Base-by-base conservation (phyloP, 2,329 filamentous ascomycete species). In the Talaromyces rugulosus region DNA sequence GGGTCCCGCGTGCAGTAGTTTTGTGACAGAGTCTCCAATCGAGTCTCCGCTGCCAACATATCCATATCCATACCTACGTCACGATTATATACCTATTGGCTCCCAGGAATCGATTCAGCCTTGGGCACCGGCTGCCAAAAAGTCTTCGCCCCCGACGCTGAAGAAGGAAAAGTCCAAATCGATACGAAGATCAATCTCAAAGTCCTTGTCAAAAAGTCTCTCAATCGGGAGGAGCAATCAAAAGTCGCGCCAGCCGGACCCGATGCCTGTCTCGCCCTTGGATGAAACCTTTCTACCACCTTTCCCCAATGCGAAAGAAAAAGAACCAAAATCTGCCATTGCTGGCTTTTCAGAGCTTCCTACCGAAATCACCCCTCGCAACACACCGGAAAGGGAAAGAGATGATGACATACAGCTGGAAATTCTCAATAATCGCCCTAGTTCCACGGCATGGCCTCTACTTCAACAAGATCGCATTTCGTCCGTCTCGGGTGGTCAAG, bases 321-420 rank as follows among this genome's bases (percentile, higher is more conserved):
- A 72, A 18, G 64, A 74, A 14, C 66, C 69, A 16, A 65, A 72
- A 11, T 76, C 74, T 1, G 73, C 74, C 5, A 68, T 76, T 2
- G 72, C 75, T 56, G 74, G 74, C 0, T 65, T 69, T 12, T 64
- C 75, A 14, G 72, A 73, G 59, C 66, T 74, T 47, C 74, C 69
- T 47, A 66, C 75, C 23, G 75, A 77, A 56, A 72, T 67, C n/a
- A 76, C 74, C 2, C 72, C 76, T 2, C 68, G 71, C 23, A 71
- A 72, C 18, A 76, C 73, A 2, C 74, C 74, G 18, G 75, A 76
- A 50, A 68, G 67, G 27, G 70, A 71, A 31, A 64, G 69, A 5
- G 67, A 69, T 12, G 64, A 64, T 28, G 58, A 61, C 27, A 66
- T 64, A 2, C 54, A 33, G 5, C 40, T 59, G 2, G 54, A 59